Base-by-base conservation (phyloP, 257 asterid genomes). In the Linderniella brevidens region DNA sequence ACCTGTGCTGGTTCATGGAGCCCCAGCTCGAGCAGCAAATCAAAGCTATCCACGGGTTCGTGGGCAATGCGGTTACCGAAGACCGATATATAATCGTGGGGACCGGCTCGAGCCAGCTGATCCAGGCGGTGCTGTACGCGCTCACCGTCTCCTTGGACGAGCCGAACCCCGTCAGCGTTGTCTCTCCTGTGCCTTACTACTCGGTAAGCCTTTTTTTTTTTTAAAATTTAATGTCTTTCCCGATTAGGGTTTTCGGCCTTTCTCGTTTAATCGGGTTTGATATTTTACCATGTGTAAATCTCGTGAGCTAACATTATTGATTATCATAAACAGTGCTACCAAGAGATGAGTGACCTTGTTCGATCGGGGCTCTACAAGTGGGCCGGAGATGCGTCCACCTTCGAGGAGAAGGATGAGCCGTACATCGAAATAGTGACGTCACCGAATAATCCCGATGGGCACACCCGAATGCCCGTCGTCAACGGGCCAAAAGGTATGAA, bases 61-160 rank as follows among this genome's bases (percentile, higher is more conserved):
- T 76, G 0, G 86, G 93, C 3, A 88, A 88, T 52, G 96, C 93
- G 9, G 13, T 56, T 4, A 67, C 62, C 0, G 83, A 81, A 4
- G 75, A 57, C 39, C 63, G 73, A 9, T 63, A 67, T 47, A 41
- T 84, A 14, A 56, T 88, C 0, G 83, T 84, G 0, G 94, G 98
- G 13, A 81, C 77, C 0, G 94, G 98, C 9, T 81, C 98, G 1
- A 88, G 96, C 57, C 98, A 88, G 65, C 85, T 88, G 11, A 54
- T 80, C 48, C 61, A 60, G 9, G 98, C 98, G 1, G 79, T 78
- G 6, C 45, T 81, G 0, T 84, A 63, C 52, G 98, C 94, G 49
- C 79, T 88, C 6, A 58, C 80, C 8, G 55, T 54, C 39, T 54
- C 76, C 6, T 20, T 57, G 0, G 60, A 69, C 48, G 57, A 60